These are phyloP conservation scores for Spirogloea muscicola DNA, from an alignment of 139 green algal genomes.

Conservation along the genomic window DNA sequence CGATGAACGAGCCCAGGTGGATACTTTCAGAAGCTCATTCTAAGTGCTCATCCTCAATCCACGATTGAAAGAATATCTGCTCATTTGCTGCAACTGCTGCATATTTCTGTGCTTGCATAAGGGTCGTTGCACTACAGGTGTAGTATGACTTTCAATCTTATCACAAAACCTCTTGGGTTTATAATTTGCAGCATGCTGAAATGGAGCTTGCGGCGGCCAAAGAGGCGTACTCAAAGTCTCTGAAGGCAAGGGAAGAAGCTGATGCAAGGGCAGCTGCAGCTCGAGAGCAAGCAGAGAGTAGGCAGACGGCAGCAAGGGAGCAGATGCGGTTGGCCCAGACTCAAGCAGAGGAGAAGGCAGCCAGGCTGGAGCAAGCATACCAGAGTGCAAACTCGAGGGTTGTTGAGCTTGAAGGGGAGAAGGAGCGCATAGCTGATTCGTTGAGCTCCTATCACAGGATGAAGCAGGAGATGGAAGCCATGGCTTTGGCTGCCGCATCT, in stretches of 20 bases:
- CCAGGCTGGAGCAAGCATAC: background rate
- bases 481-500: too few species aligned
- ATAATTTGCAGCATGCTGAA: too few species aligned
- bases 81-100: too few species aligned
- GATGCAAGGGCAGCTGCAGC: constrained; percentile 5
- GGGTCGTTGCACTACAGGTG: too few species aligned
- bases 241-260: background rate
- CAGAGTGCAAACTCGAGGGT: background rate
- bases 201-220: too few species aligned
- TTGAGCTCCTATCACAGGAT: too few species aligned
- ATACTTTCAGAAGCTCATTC: too few species aligned
- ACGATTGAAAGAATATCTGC: constrained; percentile 18
- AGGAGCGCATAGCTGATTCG: constrained; percentile 1
- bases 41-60: too few species aligned
- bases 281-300: background rate
- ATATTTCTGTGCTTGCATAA: too few species aligned
- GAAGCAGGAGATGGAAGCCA: background rate
- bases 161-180: too few species aligned
- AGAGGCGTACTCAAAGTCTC: constrained; percentile 12
- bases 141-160: too few species aligned
- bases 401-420: background rate
- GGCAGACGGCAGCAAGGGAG: background rate
- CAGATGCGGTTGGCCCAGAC: background rate
- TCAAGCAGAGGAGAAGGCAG: background rate
- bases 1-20: too few species aligned